phyloP scores from a whole-genome alignment of 2,329 filamentous ascomycete species.

The Cordyceps javanica region DNA sequence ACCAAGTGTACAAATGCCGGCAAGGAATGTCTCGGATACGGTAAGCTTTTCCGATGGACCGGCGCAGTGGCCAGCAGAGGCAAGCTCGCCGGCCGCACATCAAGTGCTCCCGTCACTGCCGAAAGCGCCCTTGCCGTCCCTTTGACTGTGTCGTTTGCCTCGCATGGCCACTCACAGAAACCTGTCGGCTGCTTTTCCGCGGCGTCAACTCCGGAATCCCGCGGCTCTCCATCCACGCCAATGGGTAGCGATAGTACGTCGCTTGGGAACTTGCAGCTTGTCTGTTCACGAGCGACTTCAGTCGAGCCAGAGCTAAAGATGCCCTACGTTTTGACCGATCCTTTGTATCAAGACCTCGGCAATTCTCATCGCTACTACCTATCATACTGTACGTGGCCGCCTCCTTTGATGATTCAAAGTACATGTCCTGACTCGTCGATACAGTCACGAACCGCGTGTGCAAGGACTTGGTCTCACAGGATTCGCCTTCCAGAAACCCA shows the following conservation, averaged over 20 bases:
- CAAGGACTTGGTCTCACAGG: slow-evolving; percentile 44
- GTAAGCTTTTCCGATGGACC: slow-evolving; percentile 47
- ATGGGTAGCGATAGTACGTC: neutral
- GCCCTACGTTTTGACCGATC: slow-evolving; percentile 37
- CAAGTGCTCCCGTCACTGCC: slow-evolving; percentile 24
- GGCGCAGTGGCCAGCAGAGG: slow-evolving; percentile 38
- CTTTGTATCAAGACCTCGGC: slow-evolving; percentile 48
- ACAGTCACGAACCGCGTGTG: slow-evolving; percentile 45
- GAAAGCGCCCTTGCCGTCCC: neutral
- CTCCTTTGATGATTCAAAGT: neutral
- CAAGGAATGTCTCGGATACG: slow-evolving; percentile 47
- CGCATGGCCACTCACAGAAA: neutral
- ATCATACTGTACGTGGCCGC: slow-evolving; percentile 30
- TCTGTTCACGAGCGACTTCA: slow-evolving; percentile 18
- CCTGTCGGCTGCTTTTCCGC: neutral
- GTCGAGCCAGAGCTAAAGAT: slow-evolving; percentile 19
- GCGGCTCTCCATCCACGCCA: neutral
- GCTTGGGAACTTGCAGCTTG: slow-evolving; percentile 22
- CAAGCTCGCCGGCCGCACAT: slow-evolving; percentile 35
- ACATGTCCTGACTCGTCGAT: neutral
- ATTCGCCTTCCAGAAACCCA: slow-evolving; percentile 38
- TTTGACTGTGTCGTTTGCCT: neutral
- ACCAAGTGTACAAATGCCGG: slow-evolving; percentile 44
- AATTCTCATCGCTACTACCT: slow-evolving; percentile 36
- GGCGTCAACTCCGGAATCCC: neutral